Conservation (phyloP, 1,139 yeast species). For the Yamadazyma dendronema region DNA sequence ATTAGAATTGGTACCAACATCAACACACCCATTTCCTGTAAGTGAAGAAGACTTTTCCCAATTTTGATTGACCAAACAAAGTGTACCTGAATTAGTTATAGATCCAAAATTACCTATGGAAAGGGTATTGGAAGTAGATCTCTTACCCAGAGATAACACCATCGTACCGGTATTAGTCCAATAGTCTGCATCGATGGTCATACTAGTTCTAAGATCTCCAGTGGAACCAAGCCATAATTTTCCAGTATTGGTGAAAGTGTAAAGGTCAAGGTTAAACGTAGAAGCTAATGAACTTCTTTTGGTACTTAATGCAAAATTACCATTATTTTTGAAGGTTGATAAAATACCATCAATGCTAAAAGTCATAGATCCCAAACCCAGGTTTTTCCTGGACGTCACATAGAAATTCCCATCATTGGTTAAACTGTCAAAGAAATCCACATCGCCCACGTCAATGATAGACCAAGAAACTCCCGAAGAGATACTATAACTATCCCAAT, state of each 20-base stretch:
- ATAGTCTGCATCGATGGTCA: conserved; percentile 18
- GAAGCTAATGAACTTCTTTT: conserved; percentile 18
- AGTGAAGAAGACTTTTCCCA: conserved; percentile 25
- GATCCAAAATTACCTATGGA: conserved; percentile 11
- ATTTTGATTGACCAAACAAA: conserved; percentile 25
- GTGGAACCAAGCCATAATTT: conserved; percentile 24
- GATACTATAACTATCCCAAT: conserved; percentile 8
- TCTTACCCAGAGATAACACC: conserved; percentile 20
- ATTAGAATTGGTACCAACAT: conserved; percentile 21
- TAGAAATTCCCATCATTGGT: conserved; percentile 25
- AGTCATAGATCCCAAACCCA: conserved; percentile 11
- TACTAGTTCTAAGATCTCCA: conserved; percentile 19
- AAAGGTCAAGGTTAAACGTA: conserved; percentile 19
- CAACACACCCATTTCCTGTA: conserved; percentile 29
- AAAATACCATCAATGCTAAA: conserved; percentile 10
- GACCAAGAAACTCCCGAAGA: conserved; percentile 29
- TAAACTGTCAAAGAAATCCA: conserved; percentile 24
- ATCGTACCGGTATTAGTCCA: conserved; percentile 30
- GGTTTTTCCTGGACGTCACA: conserved; percentile 14
- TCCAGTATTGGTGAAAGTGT: conserved; percentile 27
- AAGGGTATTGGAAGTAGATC: conserved; percentile 17
- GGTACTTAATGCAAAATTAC: conserved; percentile 24
- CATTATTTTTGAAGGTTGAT: conserved; percentile 21
- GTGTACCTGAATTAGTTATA: conserved; percentile 28
- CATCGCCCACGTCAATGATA: conserved; percentile 25